Conservation (phyloP, 805 yeast genomes). For the Monosporozyma siamensis region DNA sequence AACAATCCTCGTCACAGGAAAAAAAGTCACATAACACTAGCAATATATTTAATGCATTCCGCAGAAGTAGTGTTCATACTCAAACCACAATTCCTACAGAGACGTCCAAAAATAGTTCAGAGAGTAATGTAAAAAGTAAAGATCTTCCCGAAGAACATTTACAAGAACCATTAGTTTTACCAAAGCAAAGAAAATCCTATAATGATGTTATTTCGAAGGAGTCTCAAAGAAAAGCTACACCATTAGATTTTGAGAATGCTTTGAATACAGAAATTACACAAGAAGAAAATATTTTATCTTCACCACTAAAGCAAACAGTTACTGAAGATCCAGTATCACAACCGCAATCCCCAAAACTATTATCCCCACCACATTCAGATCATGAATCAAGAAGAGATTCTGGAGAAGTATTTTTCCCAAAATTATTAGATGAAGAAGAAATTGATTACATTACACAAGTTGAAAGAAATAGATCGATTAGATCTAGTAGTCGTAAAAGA, state of each 20-base stretch:
- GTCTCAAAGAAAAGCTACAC: constrained; percentile 22
- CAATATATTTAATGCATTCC: constrained; percentile 23
- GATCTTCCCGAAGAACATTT: neutral
- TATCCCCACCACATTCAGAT: constrained; percentile 4
- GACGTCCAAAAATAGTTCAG: neutral
- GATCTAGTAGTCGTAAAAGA: constrained; percentile 32
- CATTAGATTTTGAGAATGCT: constrained; percentile 18
- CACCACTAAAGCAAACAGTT: neutral
- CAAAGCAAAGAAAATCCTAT: constrained; percentile 5
- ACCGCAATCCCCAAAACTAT: neutral
- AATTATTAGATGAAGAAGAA: constrained; percentile 53
- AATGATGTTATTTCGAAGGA: neutral
- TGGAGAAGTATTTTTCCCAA: constrained; percentile 64
- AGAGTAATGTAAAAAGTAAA: neutral
- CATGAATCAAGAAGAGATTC: constrained; percentile 24
- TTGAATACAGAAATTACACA: neutral
- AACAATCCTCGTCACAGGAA: constrained; percentile 7
- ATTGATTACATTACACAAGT: constrained; percentile 65
- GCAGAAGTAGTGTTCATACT: constrained; percentile 2
- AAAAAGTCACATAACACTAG: constrained; percentile 25
- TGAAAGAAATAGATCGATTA: constrained; percentile 58
- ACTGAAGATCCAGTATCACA: neutral
- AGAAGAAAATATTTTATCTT: neutral
- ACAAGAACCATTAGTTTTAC: constrained; percentile 3
- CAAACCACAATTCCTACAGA: neutral